A percentile compares a stretch with the other conserved stretches of the same genome.
These are phyloP conservation scores for Hygrophila difformis DNA, from an alignment of 257 asterid genomes.

Conservation along the genomic window DNA sequence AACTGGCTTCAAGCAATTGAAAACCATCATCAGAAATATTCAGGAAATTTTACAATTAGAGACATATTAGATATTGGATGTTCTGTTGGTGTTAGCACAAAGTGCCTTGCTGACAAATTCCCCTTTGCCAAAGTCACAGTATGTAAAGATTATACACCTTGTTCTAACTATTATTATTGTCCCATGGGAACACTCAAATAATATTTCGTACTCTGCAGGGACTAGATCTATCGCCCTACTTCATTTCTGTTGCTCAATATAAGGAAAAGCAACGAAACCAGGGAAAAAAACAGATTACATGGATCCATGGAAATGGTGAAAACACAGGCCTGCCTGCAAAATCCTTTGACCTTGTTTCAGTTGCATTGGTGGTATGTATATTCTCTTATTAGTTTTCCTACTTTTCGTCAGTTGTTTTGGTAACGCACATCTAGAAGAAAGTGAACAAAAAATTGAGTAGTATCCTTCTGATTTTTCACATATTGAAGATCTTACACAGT, in stretches of 20 bases:
- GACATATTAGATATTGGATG: constrained; percentile 88
- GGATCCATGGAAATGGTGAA: constrained; percentile 93
- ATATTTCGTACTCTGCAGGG: constrained; percentile 38
- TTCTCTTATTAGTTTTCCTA: too few species aligned
- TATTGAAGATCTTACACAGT: too few species aligned
- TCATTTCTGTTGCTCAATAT: constrained; percentile 75
- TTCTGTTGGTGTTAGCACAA: constrained; percentile 89
- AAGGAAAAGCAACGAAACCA: constrained; percentile 47
- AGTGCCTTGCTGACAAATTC: constrained; percentile 58
- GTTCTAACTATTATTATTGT: not conserved
- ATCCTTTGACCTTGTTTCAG: constrained; percentile 80
- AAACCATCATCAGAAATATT: constrained; percentile 48
- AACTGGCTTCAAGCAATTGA: constrained; percentile 85
- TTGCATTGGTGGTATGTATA: constrained; percentile 66
- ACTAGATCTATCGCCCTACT: constrained; percentile 84
- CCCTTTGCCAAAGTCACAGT: constrained; percentile 66
- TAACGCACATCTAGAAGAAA: too few species aligned
- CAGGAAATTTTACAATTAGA: constrained; percentile 28
- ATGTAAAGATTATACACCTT: constrained; percentile 12
- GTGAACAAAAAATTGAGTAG: too few species aligned
- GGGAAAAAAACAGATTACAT: constrained; percentile 34
- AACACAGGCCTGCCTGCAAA: constrained; percentile 75
- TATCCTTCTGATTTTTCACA: too few species aligned
- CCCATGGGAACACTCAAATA: not conserved
- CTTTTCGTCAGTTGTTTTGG: too few species aligned